Evolutionary conservation across 768 basidiomycete genomes (phyloP).

Genomic region (button mushroom (Agaricus bisporus)): DNA sequence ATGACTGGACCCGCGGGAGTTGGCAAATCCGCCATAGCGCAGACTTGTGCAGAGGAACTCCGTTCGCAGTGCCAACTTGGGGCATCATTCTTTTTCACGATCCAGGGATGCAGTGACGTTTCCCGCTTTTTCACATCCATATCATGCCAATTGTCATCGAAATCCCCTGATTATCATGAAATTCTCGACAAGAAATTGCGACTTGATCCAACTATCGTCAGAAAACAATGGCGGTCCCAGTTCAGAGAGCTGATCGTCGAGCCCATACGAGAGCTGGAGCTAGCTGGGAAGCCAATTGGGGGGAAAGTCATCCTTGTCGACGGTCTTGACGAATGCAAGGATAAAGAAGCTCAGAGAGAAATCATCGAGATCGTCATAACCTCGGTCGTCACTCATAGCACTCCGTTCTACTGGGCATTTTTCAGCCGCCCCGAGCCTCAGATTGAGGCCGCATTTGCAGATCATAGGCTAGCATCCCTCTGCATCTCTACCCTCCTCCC

Average conservation of each 20-base stretch:
- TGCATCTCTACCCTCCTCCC: background rate
- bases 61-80: background rate
- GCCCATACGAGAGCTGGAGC: background rate
- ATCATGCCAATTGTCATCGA: conserved; percentile 4
- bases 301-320: background rate
- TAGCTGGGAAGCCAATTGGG: background rate
- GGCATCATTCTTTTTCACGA: conserved; percentile 9
- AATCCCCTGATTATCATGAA: background rate
- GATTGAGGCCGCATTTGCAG: background rate
- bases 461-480: background rate
- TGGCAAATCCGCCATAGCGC: background rate
- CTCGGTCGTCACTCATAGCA: background rate
- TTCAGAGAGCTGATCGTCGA: background rate
- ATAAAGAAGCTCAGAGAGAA: background rate
- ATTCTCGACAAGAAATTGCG: background rate
- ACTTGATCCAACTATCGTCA: background rate
- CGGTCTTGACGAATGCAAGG: conserved; percentile 3
- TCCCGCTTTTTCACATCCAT: conserved; percentile 1
- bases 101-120: background rate
- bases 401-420: background rate
- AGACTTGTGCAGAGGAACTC: background rate
- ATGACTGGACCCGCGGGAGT: conserved; percentile 1
- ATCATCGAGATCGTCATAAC: conserved; percentile 1
- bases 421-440: conserved; percentile 1
- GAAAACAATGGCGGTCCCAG: background rate